A percentile compares a stretch with the other conserved stretches of the same genome.
Conservation (phyloP, 116 monocot species). For the Trichopus zeylanicus region DNA sequence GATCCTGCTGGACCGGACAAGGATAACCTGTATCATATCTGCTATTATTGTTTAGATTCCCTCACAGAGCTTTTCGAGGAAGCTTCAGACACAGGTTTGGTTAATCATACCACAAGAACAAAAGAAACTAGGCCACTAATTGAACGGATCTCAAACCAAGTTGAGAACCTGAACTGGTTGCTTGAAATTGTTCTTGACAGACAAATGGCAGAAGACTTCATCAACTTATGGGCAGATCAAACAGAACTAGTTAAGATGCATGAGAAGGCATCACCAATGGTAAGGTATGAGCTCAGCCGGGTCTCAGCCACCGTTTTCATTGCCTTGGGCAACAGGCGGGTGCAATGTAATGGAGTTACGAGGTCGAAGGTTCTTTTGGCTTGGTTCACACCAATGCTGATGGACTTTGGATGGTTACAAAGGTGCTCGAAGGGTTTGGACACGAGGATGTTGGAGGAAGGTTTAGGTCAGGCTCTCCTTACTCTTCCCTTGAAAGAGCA, state of each 20-base stretch:
- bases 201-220: constrained; percentile 83
- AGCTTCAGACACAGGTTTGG: constrained; percentile 20
- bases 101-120: not conserved
- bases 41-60: constrained; percentile 37
- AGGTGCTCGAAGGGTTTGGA: constrained; percentile 77
- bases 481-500: constrained; percentile 81
- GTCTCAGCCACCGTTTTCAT: constrained; percentile 72
- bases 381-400: constrained; percentile 77
- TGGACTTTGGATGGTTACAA: constrained; percentile 92
- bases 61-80: constrained; percentile 34
- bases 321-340: constrained; percentile 64
- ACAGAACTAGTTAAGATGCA: constrained; percentile 51
- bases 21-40: constrained; percentile 53
- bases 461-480: constrained; percentile 69
- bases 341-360: constrained; percentile 53
- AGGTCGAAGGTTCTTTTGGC: constrained; percentile 35
- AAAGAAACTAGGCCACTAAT: constrained; percentile 37
- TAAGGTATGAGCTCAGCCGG: constrained; percentile 89
- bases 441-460: constrained; percentile 68
- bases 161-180: constrained; percentile 85
- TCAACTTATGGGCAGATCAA: constrained; percentile 65
- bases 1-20: constrained; percentile 64
- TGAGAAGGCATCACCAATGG: constrained; percentile 63
- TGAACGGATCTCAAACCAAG: constrained; percentile 62
- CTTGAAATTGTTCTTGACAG: constrained; percentile 67